Percentiles rank a stretch among this genome's conserved stretches.
These are phyloP conservation scores for Thraustotheca clavata DNA, from an alignment of 352 stramenopile species.

Conservation along the genomic window DNA sequence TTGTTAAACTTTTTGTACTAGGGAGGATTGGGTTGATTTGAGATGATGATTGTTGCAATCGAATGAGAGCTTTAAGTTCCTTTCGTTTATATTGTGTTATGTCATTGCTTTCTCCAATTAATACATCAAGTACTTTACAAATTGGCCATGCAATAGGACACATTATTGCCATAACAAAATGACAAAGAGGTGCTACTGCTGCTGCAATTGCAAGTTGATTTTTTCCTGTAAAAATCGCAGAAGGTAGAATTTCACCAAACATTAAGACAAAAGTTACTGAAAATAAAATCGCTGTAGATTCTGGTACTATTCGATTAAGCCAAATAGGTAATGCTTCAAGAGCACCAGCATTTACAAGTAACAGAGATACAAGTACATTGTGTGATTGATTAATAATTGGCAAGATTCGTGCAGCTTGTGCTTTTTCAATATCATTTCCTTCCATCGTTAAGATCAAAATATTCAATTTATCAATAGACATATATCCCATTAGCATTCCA, in stretches of 20 bases:
- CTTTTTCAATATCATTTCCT: constrained; percentile 33
- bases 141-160: constrained; percentile 66
- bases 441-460: constrained; percentile 16
- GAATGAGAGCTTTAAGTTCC: constrained; percentile 47
- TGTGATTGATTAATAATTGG: constrained; percentile 63
- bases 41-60: constrained; percentile 21
- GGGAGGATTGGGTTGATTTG: not conserved
- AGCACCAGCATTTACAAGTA: constrained; percentile 71
- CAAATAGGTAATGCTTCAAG: constrained; percentile 79
- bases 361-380: constrained; percentile 66
- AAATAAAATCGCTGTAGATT: constrained; percentile 55
- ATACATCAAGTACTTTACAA: constrained; percentile 41
- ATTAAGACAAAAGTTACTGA: constrained; percentile 78
- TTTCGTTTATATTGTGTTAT: constrained; percentile 36
- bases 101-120: constrained; percentile 34
- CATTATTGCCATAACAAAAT: constrained; percentile 49
- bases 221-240: constrained; percentile 76
- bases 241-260: constrained; percentile 84
- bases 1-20: not conserved
- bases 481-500: constrained; percentile 19
- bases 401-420: constrained; percentile 36
- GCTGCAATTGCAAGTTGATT: constrained; percentile 61
- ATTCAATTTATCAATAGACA: constrained; percentile 22
- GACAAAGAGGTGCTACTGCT: constrained; percentile 47
- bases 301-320: constrained; percentile 46